Conservation (phyloP, 75 land plant species). For the Ceratopteris richardii region DNA sequence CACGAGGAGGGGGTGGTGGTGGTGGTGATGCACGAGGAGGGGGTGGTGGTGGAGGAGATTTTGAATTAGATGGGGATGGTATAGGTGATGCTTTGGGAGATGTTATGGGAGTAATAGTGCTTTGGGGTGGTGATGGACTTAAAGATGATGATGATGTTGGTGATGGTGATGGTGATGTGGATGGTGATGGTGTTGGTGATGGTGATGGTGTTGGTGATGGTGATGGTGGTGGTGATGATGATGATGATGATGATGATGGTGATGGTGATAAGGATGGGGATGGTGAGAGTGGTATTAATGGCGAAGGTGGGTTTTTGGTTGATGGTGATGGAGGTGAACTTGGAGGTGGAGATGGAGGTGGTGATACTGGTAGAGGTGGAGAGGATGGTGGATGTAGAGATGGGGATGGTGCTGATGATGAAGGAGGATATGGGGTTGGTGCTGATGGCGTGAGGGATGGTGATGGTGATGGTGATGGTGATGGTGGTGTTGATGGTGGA, state of each 20-base stretch:
- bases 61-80: no score
- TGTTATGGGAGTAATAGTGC: no score
- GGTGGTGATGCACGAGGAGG: no score
- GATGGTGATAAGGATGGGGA: neutral
- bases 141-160: no score
- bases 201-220: neutral
- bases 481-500: neutral
- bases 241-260: neutral
- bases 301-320: neutral
- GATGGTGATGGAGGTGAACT: neutral
- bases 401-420: neutral
- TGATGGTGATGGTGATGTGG: neutral
- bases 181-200: neutral
- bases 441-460: neutral
- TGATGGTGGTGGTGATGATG: neutral
- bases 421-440: neutral
- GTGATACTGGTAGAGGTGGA: neutral
- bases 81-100: no score
- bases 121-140: no score
- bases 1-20: no score
- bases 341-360: neutral
- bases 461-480: constrained; percentile 1
- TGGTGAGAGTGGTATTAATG: neutral
- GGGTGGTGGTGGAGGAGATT: no score
- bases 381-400: neutral